These are phyloP conservation scores for Apophysomyces trapeziformis DNA, from an alignment of 371 early-diverging fungal genomes.

Conservation along the genomic window DNA sequence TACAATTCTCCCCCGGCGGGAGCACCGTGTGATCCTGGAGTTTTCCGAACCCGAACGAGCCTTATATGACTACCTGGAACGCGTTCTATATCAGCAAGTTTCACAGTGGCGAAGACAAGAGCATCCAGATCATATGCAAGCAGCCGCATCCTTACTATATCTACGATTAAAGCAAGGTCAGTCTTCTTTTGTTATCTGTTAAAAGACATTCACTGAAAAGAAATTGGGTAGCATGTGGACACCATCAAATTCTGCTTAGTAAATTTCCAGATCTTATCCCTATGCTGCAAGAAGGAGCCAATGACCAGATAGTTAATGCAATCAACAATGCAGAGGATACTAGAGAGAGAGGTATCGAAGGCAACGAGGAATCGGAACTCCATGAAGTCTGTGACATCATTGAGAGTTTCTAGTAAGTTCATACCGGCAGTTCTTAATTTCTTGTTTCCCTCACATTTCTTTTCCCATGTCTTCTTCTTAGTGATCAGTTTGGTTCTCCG, in stretches of 20 bases:
- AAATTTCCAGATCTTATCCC: constrained; percentile 49
- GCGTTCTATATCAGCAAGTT: constrained; percentile 36
- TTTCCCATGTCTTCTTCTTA: not conserved
- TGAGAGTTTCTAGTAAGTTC: constrained; percentile 40
- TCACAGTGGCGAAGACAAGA: constrained; percentile 16
- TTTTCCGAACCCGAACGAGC: constrained; percentile 44
- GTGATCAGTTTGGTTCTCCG: constrained; percentile 37
- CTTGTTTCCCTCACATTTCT: not conserved
- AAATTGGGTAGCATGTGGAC: constrained; percentile 33
- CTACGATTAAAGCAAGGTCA: constrained; percentile 46
- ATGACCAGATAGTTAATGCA: constrained; percentile 1
- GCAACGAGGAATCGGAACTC: constrained; percentile 33
- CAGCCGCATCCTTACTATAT: constrained; percentile 35
- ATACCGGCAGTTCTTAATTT: not conserved
- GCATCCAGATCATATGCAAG: constrained; percentile 15
- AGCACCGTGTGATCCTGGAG: constrained; percentile 36
- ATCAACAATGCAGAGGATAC: constrained; percentile 12
- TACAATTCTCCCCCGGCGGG: constrained; percentile 38
- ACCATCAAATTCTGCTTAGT: constrained; percentile 36
- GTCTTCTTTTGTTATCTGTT: not conserved
- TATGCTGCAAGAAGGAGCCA: constrained; percentile 13
- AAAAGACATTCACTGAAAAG: not conserved
- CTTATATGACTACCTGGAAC: constrained; percentile 47
- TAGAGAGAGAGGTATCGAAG: constrained; percentile 15
- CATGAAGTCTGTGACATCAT: constrained; percentile 36